Base-by-base conservation (phyloP, 2,329 filamentous ascomycete genomes). In the Davidsoniella eucalypti region DNA sequence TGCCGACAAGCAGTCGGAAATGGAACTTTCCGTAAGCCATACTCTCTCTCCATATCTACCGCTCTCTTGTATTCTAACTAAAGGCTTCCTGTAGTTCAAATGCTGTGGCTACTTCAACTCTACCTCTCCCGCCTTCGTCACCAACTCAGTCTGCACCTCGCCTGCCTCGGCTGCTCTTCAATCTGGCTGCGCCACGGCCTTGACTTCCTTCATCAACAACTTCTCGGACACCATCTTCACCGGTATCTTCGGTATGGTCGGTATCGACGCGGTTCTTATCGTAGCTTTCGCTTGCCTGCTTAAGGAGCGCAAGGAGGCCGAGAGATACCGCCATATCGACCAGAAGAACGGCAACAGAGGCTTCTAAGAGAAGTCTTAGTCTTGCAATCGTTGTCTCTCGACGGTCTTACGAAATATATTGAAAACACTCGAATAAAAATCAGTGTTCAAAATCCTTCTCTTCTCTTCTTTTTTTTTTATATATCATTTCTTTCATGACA, bases 91-190 rank as follows among this genome's bases (percentile, higher is more conserved):
- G 16, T 59, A 87, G 78, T 88, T 90, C 62, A 62, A 76, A 58
- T 92, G 85, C 75, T 92, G 85, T 58, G 85, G 85, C 54, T 92
- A 85, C 66, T 66, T 75, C 57, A 86, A 87, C 66, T 77, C 73
- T 62, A 82, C 79, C 4, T 72, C 76, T 10, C 82, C 82, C 9
- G 77, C 80, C 47, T 90, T 88, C 61, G 70, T 86, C 55, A 77
- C 75, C 51, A 80, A 88, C 58, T 56, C 63, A 5, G 76, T 72
- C 1, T 92, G 85, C 63, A 72, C 77, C 8, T 84, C 78, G 59
- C 76, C 82, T 5, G 76, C 82, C 2, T 74, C 80, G 37, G 84
- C 85, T 2, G 79, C 81, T 12, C 70, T 84, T 36, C 74, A 81
- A 60, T 71, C 73, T 51, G 83, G 84, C 7, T 92, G 85, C 61